Evolutionary conservation across 306 rosid genomes (phyloP), one percentile per base, ranked within the genome.

Genomic region (Quercus bicolor): DNA sequence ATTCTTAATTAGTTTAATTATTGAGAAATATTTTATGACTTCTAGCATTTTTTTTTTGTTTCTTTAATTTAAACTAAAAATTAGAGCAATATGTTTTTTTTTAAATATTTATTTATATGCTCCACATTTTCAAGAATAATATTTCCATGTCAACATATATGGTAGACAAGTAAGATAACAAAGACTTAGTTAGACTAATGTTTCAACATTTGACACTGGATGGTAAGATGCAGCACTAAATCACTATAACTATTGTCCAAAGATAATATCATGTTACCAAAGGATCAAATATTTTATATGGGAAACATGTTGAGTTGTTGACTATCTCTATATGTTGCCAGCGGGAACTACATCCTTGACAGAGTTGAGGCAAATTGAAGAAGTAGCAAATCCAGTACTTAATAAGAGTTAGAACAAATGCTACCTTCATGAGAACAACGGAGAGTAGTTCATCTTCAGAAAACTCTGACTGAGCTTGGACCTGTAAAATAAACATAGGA

Each of bases 391-490:
- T 14, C 21, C 18, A 52, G 62, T 37, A 70, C 57, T 34, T 57
- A 0, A 77, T 24, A 24, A 72, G 6, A 56, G 45, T 45, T 12
- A 43, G 59, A 74, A 70, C 6, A 45, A n/a, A 74, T 33, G 76
- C 71, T 76, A 92, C 97, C 98, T 92, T 94, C 97, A 92, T 89
- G 76, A 92, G 72, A 85, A 94, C 97, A 75, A 94, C 90, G 54
- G 97, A 92, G 51, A 94, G 81, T 62, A 92, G 84, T 84, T 94
- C 98, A 52, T 89, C 97, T 87, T 91, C 95, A 3, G 97, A 94
- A 86, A 88, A 94, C 84, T 94, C 90, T 54, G 97, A 94, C 69
- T 79, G 93, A 59, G 87, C 84, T 79, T 94, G 94, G 69, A 94
- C 89, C 97, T 94, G 71, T n/a, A n/a, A n/a, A n/a, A n/a, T n/a